Conservation (phyloP, 768 basidiomycete species). For the Hemileccinum rubropunctum region DNA sequence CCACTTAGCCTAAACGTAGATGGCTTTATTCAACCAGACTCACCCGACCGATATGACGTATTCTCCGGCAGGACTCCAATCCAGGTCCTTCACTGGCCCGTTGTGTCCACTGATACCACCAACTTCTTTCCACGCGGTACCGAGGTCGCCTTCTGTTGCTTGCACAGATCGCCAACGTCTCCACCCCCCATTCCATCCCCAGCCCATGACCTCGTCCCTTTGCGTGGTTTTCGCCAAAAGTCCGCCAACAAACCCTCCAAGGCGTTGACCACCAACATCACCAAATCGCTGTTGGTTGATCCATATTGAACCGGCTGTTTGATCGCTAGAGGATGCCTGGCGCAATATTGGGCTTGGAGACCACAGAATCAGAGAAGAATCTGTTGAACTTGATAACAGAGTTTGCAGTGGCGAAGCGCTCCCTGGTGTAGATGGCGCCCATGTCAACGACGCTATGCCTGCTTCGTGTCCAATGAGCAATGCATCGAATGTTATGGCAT, state of each 20-base stretch:
- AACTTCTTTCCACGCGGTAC: constrained; percentile 66
- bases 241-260: constrained; percentile 91
- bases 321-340: constrained; percentile 33
- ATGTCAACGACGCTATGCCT: constrained; percentile 84
- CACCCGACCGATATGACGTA: constrained; percentile 87
- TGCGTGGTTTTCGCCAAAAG: constrained; percentile 58
- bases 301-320: constrained; percentile 68
- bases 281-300: constrained; percentile 89
- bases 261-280: constrained; percentile 86
- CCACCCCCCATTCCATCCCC: constrained; percentile 96
- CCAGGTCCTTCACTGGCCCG: constrained; percentile 72
- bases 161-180: constrained; percentile 68
- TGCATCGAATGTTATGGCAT: constrained; percentile 87
- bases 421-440: constrained; percentile 51
- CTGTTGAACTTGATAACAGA: constrained; percentile 89
- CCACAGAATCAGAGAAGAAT: constrained; percentile 96
- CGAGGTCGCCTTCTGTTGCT: constrained; percentile 13
- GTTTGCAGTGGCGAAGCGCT: constrained; percentile 36
- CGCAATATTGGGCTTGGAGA: constrained; percentile 59
- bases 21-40: constrained; percentile 16
- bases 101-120: constrained; percentile 86
- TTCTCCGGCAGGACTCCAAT: constrained; percentile 85
- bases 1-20: neutral
- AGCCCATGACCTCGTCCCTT: constrained; percentile 68
- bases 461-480: constrained; percentile 96